Percentiles rank a stretch among this genome's conserved stretches.
Evolutionary conservation across 2,329 filamentous ascomycete species (phyloP).

Genomic region (Xylaria sp.): DNA sequence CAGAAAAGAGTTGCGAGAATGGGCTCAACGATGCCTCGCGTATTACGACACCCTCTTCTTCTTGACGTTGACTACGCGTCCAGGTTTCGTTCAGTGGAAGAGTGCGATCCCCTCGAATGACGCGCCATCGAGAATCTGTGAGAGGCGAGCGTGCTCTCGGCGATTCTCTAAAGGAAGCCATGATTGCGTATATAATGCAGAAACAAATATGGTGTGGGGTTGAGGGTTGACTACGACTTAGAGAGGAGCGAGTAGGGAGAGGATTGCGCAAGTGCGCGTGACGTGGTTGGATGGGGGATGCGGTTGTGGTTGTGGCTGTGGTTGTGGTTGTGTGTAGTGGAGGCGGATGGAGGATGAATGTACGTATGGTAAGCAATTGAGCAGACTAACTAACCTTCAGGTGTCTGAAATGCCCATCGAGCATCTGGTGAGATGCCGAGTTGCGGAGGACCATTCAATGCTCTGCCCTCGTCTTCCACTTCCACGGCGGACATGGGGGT

Average conservation of each 20-base stretch:
- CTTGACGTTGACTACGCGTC: not conserved
- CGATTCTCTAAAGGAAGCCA: not conserved
- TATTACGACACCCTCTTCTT: constrained; percentile 5
- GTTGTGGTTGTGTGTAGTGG: too few relatives aligned
- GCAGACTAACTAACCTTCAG: constrained; percentile 29
- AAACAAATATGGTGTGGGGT: not conserved
- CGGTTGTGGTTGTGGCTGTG: not conserved
- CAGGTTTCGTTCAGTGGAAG: constrained; percentile 1
- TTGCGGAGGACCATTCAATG: not conserved
- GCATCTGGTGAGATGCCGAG: constrained; percentile 19
- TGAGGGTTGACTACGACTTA: not conserved
- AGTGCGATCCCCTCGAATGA: not conserved
- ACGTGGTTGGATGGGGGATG: constrained; percentile 5
- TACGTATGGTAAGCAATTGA: not conserved
- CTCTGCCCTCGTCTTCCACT: not conserved
- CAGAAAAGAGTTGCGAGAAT: constrained; percentile 22
- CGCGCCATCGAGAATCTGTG: constrained; percentile 14
- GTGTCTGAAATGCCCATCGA: constrained; percentile 33
- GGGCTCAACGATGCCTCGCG: not conserved
- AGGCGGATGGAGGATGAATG: not conserved
- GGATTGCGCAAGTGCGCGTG: constrained; percentile 10
- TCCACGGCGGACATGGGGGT: not conserved
- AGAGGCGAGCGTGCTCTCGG: not conserved
- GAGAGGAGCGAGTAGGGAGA: not conserved
- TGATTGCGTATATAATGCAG: not conserved